phyloP scores from a whole-genome alignment of 768 basidiomycete species.

The Pisolithus sp. region DNA sequence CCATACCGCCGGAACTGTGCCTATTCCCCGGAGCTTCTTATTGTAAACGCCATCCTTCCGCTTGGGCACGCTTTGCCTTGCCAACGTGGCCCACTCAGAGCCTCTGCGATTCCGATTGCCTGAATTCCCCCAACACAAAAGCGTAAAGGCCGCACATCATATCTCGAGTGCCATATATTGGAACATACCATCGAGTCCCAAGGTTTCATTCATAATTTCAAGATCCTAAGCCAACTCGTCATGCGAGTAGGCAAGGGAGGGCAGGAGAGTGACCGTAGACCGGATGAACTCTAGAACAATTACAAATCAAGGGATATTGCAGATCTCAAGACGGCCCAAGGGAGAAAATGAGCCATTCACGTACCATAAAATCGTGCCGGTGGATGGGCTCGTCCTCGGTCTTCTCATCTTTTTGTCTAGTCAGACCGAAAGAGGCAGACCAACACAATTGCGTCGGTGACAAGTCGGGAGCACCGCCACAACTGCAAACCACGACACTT shows the following conservation, averaged over 20 bases:
- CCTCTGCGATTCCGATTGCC: too few species aligned
- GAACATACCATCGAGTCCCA: background rate
- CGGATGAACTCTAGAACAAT: background rate
- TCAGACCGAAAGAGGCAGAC: background rate
- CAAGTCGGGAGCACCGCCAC: slow-evolving; percentile 16
- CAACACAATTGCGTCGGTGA: slow-evolving; percentile 18
- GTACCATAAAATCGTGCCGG: background rate
- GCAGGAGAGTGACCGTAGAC: background rate
- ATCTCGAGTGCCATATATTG: background rate
- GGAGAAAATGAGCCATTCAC: background rate
- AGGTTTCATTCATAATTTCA: background rate
- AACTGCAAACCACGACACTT: slow-evolving; percentile 16
- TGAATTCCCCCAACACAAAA: slow-evolving; percentile 16
- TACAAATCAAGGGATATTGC: background rate
- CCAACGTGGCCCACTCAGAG: background rate
- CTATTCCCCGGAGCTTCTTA: slow-evolving; percentile 4
- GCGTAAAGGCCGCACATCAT: background rate
- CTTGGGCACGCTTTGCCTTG: background rate
- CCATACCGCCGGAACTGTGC: slow-evolving; percentile 4
- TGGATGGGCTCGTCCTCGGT: background rate
- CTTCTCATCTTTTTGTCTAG: slow-evolving; percentile 14
- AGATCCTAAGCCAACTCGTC: background rate
- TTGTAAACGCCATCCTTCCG: slow-evolving; percentile 11
- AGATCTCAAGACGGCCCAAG: background rate
- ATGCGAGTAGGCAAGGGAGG: background rate